Base-by-base conservation (phyloP, 2,329 filamentous ascomycete genomes). In the Penicillium sp. region DNA sequence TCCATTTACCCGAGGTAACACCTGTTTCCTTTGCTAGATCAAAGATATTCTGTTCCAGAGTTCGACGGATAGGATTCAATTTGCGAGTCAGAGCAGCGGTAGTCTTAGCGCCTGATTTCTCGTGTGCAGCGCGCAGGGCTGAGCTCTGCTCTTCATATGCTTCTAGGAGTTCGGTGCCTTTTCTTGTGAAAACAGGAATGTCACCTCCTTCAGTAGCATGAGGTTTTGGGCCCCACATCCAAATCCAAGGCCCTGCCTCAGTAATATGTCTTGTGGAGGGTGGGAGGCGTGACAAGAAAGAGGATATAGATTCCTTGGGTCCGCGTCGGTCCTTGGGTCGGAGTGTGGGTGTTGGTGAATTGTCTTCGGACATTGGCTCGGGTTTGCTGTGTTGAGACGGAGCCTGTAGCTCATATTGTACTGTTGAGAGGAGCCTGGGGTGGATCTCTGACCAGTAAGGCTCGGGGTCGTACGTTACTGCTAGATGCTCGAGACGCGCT, bases 281-380 rank as follows among this genome's bases (percentile, higher is more conserved):
- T 0, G 87, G 86, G 0, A 92, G 76, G 8, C 89, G 84, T 8
- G 73, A 54, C 2, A 94, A 71, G 61, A 95, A 95, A 1, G 81
- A 79, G 7, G 81, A 70, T 1, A 88, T 72, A 0, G 80, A 81
- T 65, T 92, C 88, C 1, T 76, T 67, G 87, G 34, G 42, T 16
- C 57, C 55, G 45, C 59, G 61, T 33, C 43, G 47, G 18, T 58
- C 59, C n/a, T 29, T 45, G 10, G 46, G 57, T 43, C 39, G 29
- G 13, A 16, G 36, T 23, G 28, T 41, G 23, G 49, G 13, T 33
- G 47, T 31, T 2, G 36, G 45, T 4, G 6, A 21, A 15, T 48
- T 42, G 12, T 47, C 29, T 46, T 33, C 23, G 33, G 51, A 45
- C 26, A 16, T 53, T 33, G 33, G 39, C 31, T 36, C 38, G 6